Evolutionary conservation across 164 flowering plant species (phyloP).

Genomic region (Vitis vinifera): ASM3070453v1 NC_081815.1:73001-73500

Average conservation of each 20-base stretch:
- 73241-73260: not conserved
- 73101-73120: too few relatives aligned
- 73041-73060: too few relatives aligned
- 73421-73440: slow-evolving; percentile 73
- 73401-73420: slow-evolving; percentile 67
- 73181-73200: too few relatives aligned
- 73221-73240: too few relatives aligned
- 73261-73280: not conserved
- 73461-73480: slow-evolving; percentile 70
- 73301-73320: slow-evolving; percentile 71
- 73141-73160: too few relatives aligned
- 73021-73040: too few relatives aligned
- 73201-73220: too few relatives aligned
- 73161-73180: too few relatives aligned
- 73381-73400: slow-evolving; percentile 97
- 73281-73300: not conserved
- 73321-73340: slow-evolving; percentile 97
- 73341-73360: slow-evolving; percentile 97
- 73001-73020: too few relatives aligned
- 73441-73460: slow-evolving; percentile 93
- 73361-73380: slow-evolving; percentile 94
- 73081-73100: too few relatives aligned
- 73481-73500: slow-evolving; percentile 70
- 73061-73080: too few relatives aligned
- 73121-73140: too few relatives aligned